phyloP scores from a whole-genome alignment of 2,329 filamentous ascomycete species.

The Mycogone perniciosa region DNA sequence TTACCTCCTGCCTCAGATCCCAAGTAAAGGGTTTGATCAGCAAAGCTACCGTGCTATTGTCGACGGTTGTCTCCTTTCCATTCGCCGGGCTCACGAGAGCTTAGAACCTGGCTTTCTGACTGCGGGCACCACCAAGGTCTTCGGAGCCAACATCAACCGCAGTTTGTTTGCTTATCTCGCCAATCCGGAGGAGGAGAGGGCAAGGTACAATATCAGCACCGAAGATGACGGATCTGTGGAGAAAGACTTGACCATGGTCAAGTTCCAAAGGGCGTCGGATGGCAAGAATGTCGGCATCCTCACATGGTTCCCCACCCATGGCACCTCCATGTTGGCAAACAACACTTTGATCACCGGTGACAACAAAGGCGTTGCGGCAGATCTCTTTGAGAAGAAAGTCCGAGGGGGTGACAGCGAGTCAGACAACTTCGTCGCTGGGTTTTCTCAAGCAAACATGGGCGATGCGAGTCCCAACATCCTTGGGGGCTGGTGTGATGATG shows the following conservation, averaged over 20 bases:
- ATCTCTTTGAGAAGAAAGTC: slow-evolving; percentile 71
- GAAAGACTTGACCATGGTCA: slow-evolving; percentile 71
- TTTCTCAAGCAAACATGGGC: slow-evolving; percentile 85
- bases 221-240: slow-evolving; percentile 48
- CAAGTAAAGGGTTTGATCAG: slow-evolving; percentile 75
- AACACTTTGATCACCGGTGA: slow-evolving; percentile 85
- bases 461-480: slow-evolving; percentile 81
- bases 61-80: slow-evolving; percentile 72
- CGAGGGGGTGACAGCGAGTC: slow-evolving; percentile 48
- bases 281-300: slow-evolving; percentile 71
- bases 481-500: slow-evolving; percentile 83
- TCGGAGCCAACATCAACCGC: slow-evolving; percentile 73
- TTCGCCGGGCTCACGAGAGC: slow-evolving; percentile 66
- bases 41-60: slow-evolving; percentile 85
- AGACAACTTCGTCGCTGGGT: slow-evolving; percentile 74
- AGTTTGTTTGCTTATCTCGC: slow-evolving; percentile 79
- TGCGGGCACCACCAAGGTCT: slow-evolving; percentile 54
- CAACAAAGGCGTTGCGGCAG: slow-evolving; percentile 87
- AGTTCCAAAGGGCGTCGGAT: slow-evolving; percentile 65
- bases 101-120: slow-evolving; percentile 55
- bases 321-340: slow-evolving; percentile 83
- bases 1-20: slow-evolving; percentile 84
- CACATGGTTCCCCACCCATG: slow-evolving; percentile 88
- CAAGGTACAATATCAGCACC: slow-evolving; percentile 47
- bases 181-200: slow-evolving; percentile 69